Evolutionary conservation across 805 yeast species (phyloP).

Genomic region (Brettanomyces anomalus): DNA sequence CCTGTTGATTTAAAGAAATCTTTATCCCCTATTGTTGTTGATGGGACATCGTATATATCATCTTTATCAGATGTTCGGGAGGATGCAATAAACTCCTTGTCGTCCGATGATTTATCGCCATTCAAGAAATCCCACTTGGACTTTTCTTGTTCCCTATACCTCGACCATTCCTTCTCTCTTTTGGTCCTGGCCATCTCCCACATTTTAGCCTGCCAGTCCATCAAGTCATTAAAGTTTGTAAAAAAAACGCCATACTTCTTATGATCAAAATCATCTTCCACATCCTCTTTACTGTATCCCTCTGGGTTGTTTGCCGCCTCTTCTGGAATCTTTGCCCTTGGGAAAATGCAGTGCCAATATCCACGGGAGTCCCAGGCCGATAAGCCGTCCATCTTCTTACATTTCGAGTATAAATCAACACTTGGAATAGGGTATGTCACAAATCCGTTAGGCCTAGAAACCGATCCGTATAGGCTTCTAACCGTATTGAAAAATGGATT

Average conservation of each 20-base stretch:
- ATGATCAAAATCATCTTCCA: constrained; percentile 29
- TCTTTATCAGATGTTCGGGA: not conserved
- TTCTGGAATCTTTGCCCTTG: constrained; percentile 33
- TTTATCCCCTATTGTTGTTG: not conserved
- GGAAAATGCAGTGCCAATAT: constrained; percentile 86
- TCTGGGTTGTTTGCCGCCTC: constrained; percentile 15
- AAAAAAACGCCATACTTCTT: constrained; percentile 54
- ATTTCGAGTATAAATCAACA: constrained; percentile 47
- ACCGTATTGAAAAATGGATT: constrained; percentile 1
- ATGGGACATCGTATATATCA: not conserved
- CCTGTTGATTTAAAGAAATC: constrained; percentile 20
- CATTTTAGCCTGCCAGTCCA: constrained; percentile 62
- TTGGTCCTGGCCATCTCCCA: constrained; percentile 33
- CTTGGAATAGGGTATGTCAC: constrained; percentile 22
- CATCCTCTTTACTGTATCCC: constrained; percentile 49
- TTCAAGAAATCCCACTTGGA: constrained; percentile 19
- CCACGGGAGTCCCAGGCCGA: constrained; percentile 79
- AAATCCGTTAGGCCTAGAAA: constrained; percentile 12
- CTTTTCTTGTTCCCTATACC: constrained; percentile 16
- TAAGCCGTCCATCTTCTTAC: constrained; percentile 56
- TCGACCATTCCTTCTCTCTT: constrained; percentile 20
- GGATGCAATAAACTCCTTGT: not conserved
- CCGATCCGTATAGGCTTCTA: constrained; percentile 2
- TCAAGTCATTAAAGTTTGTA: constrained; percentile 50
- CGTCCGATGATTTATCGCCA: not conserved